Percentiles rank a stretch among this genome's conserved stretches.
phyloP scores from a whole-genome alignment of 2,329 filamentous ascomycete genomes.

The Epichloe coenophiala region DNA sequence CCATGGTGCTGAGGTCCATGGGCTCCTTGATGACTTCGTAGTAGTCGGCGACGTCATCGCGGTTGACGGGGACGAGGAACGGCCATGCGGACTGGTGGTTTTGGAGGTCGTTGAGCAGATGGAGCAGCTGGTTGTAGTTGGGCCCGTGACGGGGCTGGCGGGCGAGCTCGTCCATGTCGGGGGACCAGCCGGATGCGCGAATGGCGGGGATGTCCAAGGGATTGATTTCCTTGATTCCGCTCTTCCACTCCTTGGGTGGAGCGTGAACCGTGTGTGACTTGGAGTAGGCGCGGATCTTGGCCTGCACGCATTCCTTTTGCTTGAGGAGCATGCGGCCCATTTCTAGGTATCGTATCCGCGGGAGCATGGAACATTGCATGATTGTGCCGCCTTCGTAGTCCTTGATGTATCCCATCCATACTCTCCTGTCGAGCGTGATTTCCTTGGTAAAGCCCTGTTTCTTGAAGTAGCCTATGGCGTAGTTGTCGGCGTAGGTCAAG shows the following conservation, averaged over 20 bases:
- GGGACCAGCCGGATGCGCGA: constrained; percentile 79
- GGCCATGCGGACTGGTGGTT: constrained; percentile 92
- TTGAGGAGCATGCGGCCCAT: constrained; percentile 87
- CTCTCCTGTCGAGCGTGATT: constrained; percentile 76
- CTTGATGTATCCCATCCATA: constrained; percentile 99
- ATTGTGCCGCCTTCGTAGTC: constrained; percentile 98
- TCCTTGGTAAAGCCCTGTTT: constrained; percentile 99
- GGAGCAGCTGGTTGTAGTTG: constrained; percentile 87
- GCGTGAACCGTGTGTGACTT: constrained; percentile 78
- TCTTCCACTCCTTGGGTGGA: constrained; percentile 77
- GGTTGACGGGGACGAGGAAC: constrained; percentile 84
- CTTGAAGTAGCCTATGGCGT: constrained; percentile 97
- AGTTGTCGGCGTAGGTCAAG: constrained; percentile 96
- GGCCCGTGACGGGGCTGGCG: constrained; percentile 90
- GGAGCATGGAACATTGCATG: constrained; percentile 98
- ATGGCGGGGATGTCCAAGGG: constrained; percentile 80
- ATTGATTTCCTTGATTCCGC: constrained; percentile 61
- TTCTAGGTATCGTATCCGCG: constrained; percentile 87
- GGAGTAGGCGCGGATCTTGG: constrained; percentile 85
- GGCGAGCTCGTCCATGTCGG: constrained; percentile 94
- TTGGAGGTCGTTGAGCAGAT: constrained; percentile 87
- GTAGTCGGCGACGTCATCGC: constrained; percentile 95
- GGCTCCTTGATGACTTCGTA: constrained; percentile 97
- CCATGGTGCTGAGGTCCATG: constrained; percentile 95
- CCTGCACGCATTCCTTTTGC: constrained; percentile 89